Evolutionary conservation across 495 filamentous ascomycete species (phyloP).

Genomic region (Neurospora sp.): DNA sequence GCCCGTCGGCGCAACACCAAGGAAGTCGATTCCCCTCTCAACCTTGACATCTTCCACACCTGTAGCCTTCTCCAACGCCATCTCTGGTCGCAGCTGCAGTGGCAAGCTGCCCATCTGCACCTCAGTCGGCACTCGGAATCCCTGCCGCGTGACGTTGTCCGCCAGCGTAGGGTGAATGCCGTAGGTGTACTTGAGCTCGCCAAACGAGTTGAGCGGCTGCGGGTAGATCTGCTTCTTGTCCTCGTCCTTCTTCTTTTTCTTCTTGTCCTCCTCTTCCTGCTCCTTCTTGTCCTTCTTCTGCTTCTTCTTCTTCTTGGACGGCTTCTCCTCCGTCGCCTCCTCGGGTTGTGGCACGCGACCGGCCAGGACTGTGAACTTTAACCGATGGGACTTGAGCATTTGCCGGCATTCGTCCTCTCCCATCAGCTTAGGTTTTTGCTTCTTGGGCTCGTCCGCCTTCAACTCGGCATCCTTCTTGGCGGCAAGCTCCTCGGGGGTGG

Average conservation of each 20-base stretch:
- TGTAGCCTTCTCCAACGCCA: constrained; percentile 25
- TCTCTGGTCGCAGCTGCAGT: constrained; percentile 50
- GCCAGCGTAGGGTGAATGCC: constrained; percentile 58
- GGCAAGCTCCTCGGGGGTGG: constrained; percentile 6
- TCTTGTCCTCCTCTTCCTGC: constrained; percentile 44
- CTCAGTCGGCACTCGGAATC: constrained; percentile 80
- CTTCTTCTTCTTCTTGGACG: constrained; percentile 29
- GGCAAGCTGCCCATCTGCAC: constrained; percentile 85
- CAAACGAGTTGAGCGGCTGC: constrained; percentile 70
- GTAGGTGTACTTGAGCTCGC: constrained; percentile 58
- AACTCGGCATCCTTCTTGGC: constrained; percentile 6
- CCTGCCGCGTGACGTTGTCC: constrained; percentile 72
- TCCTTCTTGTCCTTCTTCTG: constrained; percentile 42
- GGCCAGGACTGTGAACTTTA: constrained; percentile 71
- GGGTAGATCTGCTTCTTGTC: constrained; percentile 54
- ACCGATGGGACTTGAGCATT: constrained; percentile 69
- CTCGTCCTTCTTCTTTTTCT: constrained; percentile 34
- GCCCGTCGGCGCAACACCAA: constrained; percentile 87
- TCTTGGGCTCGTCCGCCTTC: constrained; percentile 10
- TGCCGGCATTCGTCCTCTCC: constrained; percentile 60
- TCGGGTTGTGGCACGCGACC: constrained; percentile 15
- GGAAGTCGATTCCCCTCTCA: constrained; percentile 49
- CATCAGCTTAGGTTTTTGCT: constrained; percentile 24
- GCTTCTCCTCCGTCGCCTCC: constrained; percentile 24
- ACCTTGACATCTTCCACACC: constrained; percentile 18